phyloP scores from a whole-genome alignment of 495 filamentous ascomycete species.

The Bacidia gigantensis region DNA sequence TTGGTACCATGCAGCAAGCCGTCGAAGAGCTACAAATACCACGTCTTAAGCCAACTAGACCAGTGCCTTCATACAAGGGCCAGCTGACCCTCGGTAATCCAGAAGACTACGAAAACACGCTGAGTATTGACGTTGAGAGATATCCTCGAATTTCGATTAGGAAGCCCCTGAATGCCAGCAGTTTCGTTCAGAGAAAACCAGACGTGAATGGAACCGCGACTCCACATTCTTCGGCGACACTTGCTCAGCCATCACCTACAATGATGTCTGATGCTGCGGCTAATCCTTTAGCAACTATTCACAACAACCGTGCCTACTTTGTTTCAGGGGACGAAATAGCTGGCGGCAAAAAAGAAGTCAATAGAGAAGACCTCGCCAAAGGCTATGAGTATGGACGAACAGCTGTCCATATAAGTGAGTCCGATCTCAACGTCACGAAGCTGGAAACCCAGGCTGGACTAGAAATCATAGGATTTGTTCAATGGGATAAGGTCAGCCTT shows the following conservation, averaged over 20 bases:
- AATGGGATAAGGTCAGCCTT: constrained; percentile 47
- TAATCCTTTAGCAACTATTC: constrained; percentile 3
- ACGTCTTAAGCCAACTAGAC: constrained; percentile 54
- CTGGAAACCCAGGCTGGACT: constrained; percentile 62
- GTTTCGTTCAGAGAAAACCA: constrained; percentile 45
- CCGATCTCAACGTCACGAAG: constrained; percentile 68
- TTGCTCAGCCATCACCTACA: not conserved
- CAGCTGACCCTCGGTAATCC: constrained; percentile 68
- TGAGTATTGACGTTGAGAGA: constrained; percentile 77
- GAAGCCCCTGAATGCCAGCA: constrained; percentile 57
- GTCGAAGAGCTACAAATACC: constrained; percentile 65
- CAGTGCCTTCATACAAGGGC: constrained; percentile 67
- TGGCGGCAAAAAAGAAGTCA: constrained; percentile 74
- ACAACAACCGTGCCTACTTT: constrained; percentile 40
- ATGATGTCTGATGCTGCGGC: constrained; percentile 32
- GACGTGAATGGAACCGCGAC: constrained; percentile 30
- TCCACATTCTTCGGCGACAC: constrained; percentile 33
- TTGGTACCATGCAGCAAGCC: constrained; percentile 75
- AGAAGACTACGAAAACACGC: constrained; percentile 54
- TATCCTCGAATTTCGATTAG: constrained; percentile 75
- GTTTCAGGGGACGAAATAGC: constrained; percentile 57
- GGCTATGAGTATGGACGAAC: constrained; percentile 92
- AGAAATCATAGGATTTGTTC: constrained; percentile 77
- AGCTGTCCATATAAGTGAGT: constrained; percentile 73
- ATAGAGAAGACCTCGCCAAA: constrained; percentile 71